phyloP scores from a whole-genome alignment of 2,329 filamentous ascomycete genomes.

The Graphiopsis chlorocephala region DNA sequence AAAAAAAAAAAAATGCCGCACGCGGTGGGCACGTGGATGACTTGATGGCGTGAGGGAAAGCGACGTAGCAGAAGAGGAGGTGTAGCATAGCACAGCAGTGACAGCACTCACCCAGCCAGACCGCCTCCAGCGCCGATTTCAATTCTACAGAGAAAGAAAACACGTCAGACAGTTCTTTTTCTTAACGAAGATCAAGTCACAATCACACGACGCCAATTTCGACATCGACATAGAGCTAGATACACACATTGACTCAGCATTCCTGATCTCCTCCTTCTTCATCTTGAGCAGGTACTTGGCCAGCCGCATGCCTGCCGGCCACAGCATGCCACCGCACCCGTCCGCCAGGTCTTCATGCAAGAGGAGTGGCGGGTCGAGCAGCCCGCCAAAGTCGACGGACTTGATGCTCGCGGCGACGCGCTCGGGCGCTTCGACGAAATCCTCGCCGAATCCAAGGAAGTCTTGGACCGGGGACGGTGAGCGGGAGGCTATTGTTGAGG shows the following conservation, averaged over 20 bases:
- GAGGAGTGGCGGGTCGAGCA: conserved; percentile 65
- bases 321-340: conserved; percentile 89
- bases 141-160: conserved; percentile 55
- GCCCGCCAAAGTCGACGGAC: conserved; percentile 65
- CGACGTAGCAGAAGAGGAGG: neutral
- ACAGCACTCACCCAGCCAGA: conserved; percentile 61
- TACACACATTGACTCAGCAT: conserved; percentile 9
- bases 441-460: conserved; percentile 48
- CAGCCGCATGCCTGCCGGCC: conserved; percentile 90
- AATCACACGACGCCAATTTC: neutral
- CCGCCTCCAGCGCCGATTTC: conserved; percentile 92
- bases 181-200: neutral
- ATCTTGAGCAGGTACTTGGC: conserved; percentile 80
- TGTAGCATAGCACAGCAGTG: neutral
- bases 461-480: conserved; percentile 8
- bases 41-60: neutral
- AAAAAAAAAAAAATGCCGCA: neutral
- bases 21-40: neutral
- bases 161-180: neutral
- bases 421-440: conserved; percentile 53
- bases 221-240: neutral
- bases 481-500: neutral
- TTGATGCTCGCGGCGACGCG: conserved; percentile 36
- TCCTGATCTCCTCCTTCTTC: conserved; percentile 60
- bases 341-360: conserved; percentile 82